These are phyloP conservation scores for Triticum timopheevii DNA, from an alignment of 176 grass and related monocot genomes.

Conservation along the genomic window DNA sequence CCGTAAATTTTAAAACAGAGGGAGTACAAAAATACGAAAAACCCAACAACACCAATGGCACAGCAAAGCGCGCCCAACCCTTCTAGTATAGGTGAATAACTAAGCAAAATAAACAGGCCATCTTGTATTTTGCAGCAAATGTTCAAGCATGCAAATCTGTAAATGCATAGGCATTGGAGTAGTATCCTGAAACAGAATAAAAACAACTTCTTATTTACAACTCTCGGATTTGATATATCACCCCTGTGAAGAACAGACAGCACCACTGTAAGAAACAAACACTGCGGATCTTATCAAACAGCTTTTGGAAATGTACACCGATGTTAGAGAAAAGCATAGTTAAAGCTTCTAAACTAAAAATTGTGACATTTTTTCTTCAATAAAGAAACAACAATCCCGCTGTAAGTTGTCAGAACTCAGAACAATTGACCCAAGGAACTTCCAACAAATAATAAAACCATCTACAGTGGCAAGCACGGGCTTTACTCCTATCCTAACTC, in stretches of 20 bases:
- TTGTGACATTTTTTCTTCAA: slow-evolving; percentile 35
- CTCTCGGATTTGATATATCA: slow-evolving; percentile 24
- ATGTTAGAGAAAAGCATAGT: neutral
- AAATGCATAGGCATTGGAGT: neutral
- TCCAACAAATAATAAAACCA: slow-evolving; percentile 31
- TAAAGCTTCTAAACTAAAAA: slow-evolving; percentile 31
- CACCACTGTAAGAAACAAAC: slow-evolving; percentile 12
- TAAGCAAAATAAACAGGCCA: neutral
- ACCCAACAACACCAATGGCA: too few species aligned
- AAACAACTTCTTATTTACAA: slow-evolving; percentile 37
- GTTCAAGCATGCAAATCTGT: neutral
- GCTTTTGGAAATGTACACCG: slow-evolving; percentile 39
- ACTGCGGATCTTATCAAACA: slow-evolving; percentile 20
- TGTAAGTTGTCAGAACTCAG: slow-evolving; percentile 40
- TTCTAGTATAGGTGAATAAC: neutral
- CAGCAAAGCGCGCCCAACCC: too few species aligned
- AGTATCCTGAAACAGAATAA: slow-evolving; percentile 30
- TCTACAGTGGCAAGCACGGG: slow-evolving; percentile 37
- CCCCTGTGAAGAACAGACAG: slow-evolving; percentile 3
- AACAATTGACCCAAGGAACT: slow-evolving; percentile 22
- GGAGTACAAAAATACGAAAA: too few species aligned
- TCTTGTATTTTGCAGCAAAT: slow-evolving; percentile 1
- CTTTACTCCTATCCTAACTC: slow-evolving; percentile 39
- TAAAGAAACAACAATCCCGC: slow-evolving; percentile 29
- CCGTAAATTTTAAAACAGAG: too few species aligned